These are phyloP conservation scores for Aspergillus niger DNA, from an alignment of 2,329 filamentous ascomycete genomes.

Conservation along the genomic window DNA sequence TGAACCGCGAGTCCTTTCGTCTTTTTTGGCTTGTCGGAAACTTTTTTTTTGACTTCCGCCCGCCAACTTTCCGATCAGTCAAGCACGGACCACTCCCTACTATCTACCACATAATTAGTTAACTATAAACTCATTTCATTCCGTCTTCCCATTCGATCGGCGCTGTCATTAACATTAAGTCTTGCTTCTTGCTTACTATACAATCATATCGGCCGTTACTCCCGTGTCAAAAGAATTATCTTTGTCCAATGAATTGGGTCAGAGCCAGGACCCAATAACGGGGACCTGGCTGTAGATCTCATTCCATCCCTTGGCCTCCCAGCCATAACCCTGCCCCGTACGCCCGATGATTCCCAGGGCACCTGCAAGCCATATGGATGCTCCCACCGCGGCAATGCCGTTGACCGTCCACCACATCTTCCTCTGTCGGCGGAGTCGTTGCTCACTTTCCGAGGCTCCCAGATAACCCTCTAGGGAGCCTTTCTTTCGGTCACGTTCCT, in stretches of 20 bases:
- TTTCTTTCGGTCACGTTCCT: conserved; percentile 28
- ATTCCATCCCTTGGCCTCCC: conserved; percentile 80
- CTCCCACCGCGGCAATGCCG: conserved; percentile 58
- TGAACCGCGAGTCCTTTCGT: background rate
- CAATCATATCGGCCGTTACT: background rate
- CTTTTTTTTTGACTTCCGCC: background rate
- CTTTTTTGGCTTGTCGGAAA: background rate
- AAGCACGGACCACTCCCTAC: background rate
- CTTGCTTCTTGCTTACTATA: background rate
- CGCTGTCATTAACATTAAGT: background rate
- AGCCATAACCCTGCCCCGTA: conserved; percentile 70
- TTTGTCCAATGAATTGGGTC: conserved; percentile 1
- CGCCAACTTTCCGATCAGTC: background rate
- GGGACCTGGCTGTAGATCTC: conserved; percentile 66
- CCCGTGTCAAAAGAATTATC: background rate
- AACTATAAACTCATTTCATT: too few relatives aligned
- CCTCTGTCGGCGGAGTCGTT: conserved; percentile 56
- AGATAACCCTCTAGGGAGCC: conserved; percentile 36
- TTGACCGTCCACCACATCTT: conserved; percentile 73
- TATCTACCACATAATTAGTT: too few relatives aligned
- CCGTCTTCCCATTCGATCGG: background rate
- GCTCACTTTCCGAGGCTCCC: conserved; percentile 52
- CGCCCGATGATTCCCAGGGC: conserved; percentile 75
- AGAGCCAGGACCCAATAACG: conserved; percentile 56
- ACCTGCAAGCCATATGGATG: conserved; percentile 77